Evolutionary conservation across 495 filamentous ascomycete species (phyloP).

Genomic region (Talaromyces wortmannii): DNA sequence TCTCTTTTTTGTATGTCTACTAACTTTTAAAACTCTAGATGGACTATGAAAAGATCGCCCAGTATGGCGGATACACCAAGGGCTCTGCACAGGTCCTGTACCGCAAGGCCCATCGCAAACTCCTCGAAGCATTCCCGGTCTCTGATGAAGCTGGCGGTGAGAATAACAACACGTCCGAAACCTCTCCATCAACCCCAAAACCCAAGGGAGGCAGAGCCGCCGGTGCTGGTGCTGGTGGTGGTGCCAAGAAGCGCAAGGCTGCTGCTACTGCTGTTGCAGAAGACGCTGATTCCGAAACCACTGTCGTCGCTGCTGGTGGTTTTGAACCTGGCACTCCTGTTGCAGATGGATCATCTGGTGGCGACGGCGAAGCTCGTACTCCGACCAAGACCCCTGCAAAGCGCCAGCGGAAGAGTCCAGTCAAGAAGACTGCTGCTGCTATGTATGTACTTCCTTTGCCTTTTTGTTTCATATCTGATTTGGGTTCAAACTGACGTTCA

Average conservation of each 20-base stretch:
- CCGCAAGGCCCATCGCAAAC: conserved; percentile 17
- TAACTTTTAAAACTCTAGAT: conserved; percentile 16
- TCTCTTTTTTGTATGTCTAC: background rate
- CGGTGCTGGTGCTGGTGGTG: background rate
- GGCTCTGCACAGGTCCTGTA: conserved; percentile 23
- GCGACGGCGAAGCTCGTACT: background rate
- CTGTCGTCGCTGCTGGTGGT: background rate
- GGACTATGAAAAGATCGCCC: conserved; percentile 28
- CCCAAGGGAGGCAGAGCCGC: background rate
- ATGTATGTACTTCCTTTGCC: background rate
- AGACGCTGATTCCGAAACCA: background rate
- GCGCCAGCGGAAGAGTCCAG: conserved; percentile 12
- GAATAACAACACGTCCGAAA: background rate
- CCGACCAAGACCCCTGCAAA: conserved; percentile 7
- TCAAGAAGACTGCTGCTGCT: conserved; percentile 3
- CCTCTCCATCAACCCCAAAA: background rate
- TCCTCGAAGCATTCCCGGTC: conserved; percentile 4
- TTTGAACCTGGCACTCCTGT: too few species aligned
- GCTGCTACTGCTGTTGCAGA: background rate
- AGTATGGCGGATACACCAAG: conserved; percentile 22
- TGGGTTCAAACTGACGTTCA: too few species aligned
- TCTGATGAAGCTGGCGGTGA: background rate
- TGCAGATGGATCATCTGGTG: too few species aligned
- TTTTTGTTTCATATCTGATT: too few species aligned
- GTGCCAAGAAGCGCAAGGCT: conserved; percentile 18